Conservation (phyloP, 2,329 filamentous ascomycete species). For the Calonectria montana region DNA sequence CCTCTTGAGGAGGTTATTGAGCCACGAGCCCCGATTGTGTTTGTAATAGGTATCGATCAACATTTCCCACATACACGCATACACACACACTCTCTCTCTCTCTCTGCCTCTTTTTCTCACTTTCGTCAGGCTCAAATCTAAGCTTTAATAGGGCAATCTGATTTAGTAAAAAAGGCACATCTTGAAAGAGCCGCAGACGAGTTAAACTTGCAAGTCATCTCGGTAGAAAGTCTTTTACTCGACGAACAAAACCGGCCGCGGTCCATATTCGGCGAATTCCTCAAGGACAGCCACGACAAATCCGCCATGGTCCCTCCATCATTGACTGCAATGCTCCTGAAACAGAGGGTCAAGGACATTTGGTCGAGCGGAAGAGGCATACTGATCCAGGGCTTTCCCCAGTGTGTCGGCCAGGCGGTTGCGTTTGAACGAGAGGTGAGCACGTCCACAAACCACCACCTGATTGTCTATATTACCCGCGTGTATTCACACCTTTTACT, state of each 20-base stretch:
- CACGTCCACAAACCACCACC: neutral
- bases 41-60: slow-evolving; percentile 16
- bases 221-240: slow-evolving; percentile 11
- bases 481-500: neutral
- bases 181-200: neutral
- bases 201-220: slow-evolving; percentile 22
- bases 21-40: slow-evolving; percentile 14
- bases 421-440: slow-evolving; percentile 26
- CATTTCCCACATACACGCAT: neutral
- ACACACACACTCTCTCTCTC: neutral
- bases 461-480: neutral
- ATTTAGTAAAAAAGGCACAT: neutral
- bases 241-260: slow-evolving; percentile 20
- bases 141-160: slow-evolving; percentile 10
- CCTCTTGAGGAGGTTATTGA: slow-evolving; percentile 3
- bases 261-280: slow-evolving; percentile 24
- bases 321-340: slow-evolving; percentile 19
- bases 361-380: slow-evolving; percentile 17
- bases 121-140: neutral
- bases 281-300: slow-evolving; percentile 15
- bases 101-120: neutral
- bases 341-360: slow-evolving; percentile 16
- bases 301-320: slow-evolving; percentile 13
- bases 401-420: slow-evolving; percentile 10
- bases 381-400: slow-evolving; percentile 22